These are phyloP conservation scores for Cryptosporidium ryanae DNA, from an alignment of 169 alveolate species.

Conservation along the genomic window DNA sequence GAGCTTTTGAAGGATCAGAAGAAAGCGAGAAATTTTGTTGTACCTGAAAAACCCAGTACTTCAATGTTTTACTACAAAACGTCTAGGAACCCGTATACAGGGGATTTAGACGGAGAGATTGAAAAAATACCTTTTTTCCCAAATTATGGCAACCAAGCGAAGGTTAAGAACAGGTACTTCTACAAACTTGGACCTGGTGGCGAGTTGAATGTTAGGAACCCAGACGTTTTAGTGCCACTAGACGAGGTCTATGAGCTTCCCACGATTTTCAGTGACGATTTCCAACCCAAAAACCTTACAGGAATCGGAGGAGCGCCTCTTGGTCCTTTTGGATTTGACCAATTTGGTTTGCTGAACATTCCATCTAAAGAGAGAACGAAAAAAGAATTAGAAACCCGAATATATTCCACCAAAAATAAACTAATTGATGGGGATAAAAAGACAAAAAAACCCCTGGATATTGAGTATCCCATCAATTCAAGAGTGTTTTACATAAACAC, in stretches of 20 bases:
- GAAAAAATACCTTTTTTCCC: too few species aligned
- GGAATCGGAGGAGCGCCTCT: background rate
- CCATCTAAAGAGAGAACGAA: conserved; percentile 32
- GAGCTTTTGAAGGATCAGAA: background rate
- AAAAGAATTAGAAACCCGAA: background rate
- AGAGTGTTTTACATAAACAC: conserved; percentile 18
- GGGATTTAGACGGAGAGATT: too few species aligned
- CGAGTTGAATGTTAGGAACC: background rate
- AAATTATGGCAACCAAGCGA: too few species aligned
- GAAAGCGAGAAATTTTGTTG: background rate
- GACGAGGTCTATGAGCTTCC: conserved; percentile 32
- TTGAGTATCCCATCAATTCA: background rate
- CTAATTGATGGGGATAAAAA: background rate
- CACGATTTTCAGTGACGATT: background rate
- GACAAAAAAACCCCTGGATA: background rate
- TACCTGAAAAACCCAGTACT: too few species aligned
- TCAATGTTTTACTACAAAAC: too few species aligned
- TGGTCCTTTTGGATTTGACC: conserved; percentile 40
- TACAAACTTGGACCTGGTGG: background rate
- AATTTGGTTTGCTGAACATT: conserved; percentile 15
- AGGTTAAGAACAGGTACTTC: too few species aligned
- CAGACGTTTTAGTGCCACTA: conserved; percentile 40
- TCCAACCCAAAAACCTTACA: too few species aligned
- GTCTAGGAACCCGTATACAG: too few species aligned
- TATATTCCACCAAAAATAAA: background rate